Conservation (phyloP, 108 stramenopile genomes). For the Cyclotella baltica region DNA sequence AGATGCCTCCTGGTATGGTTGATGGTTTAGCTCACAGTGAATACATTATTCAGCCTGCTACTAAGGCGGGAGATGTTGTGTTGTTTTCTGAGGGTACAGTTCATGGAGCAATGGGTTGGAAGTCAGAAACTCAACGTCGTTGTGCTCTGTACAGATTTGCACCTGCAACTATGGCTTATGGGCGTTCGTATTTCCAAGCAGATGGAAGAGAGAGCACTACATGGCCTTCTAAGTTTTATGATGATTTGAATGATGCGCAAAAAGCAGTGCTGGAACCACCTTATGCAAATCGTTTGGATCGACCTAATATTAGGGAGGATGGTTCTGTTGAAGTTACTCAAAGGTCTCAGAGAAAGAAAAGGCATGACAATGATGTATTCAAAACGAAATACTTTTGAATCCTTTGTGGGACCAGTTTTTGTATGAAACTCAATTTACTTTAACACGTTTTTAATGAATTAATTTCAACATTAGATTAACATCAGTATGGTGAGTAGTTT, state of each 20-base stretch:
- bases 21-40: slow-evolving; percentile 79
- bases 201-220: slow-evolving; percentile 41
- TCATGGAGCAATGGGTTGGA: slow-evolving; percentile 92
- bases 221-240: slow-evolving; percentile 86
- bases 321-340: slow-evolving; percentile 72
- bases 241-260: slow-evolving; percentile 82
- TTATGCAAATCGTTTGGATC: slow-evolving; percentile 87
- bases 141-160: slow-evolving; percentile 89
- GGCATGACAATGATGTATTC: slow-evolving; percentile 86
- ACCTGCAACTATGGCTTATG: slow-evolving; percentile 84
- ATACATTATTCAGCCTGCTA: slow-evolving; percentile 86
- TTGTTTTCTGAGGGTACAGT: slow-evolving; percentile 92
- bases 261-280: slow-evolving; percentile 90
- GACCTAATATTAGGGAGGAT: slow-evolving; percentile 77
- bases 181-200: slow-evolving; percentile 86
- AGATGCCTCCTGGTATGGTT: slow-evolving; percentile 88
- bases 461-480: too few species aligned
- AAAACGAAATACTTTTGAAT: slow-evolving; percentile 89
- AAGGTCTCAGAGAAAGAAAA: slow-evolving; percentile 78
- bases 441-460: too few species aligned
- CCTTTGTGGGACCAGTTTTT: too few species aligned
- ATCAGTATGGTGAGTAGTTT: too few species aligned
- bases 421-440: too few species aligned
- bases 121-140: slow-evolving; percentile 62
- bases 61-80: slow-evolving; percentile 93